These are phyloP conservation scores for Paulownia fortunei DNA, from an alignment of 257 asterid species.

Conservation along the genomic window DNA sequence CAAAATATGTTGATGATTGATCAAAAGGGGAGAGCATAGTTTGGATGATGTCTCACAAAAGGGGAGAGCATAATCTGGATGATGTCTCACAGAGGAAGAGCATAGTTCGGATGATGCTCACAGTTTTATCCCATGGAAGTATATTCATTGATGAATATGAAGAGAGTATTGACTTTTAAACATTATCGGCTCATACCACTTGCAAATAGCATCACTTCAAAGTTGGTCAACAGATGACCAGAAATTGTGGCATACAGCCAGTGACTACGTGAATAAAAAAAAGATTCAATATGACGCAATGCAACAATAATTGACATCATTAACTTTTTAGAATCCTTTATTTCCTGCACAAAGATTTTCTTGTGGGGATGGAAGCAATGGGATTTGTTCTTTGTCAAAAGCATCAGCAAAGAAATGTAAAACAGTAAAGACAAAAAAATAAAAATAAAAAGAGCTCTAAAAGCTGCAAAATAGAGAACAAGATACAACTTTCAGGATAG, in stretches of 20 bases:
- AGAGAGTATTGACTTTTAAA: neutral
- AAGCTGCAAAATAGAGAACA: neutral
- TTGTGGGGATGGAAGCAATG: neutral
- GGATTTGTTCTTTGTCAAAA: neutral
- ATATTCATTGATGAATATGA: neutral
- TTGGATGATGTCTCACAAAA: no score
- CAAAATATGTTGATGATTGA: neutral
- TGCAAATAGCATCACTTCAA: neutral
- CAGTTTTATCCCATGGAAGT: neutral
- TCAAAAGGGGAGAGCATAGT: neutral
- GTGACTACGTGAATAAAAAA: neutral
- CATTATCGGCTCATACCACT: neutral
- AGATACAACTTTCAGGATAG: neutral
- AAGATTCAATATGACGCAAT: neutral
- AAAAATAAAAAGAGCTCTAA: neutral
- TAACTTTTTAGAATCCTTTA: neutral
- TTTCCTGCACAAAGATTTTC: neutral
- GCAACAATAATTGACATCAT: neutral
- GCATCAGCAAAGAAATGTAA: neutral
- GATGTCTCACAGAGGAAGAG: no score
- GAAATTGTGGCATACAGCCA: no score
- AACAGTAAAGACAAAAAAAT: neutral
- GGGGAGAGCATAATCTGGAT: no score
- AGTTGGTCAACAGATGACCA: no score
- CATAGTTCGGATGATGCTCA: no score